Evolutionary conservation across 305 asterid genomes (phyloP).

Genomic region (Caryopteris hybrid): DNA sequence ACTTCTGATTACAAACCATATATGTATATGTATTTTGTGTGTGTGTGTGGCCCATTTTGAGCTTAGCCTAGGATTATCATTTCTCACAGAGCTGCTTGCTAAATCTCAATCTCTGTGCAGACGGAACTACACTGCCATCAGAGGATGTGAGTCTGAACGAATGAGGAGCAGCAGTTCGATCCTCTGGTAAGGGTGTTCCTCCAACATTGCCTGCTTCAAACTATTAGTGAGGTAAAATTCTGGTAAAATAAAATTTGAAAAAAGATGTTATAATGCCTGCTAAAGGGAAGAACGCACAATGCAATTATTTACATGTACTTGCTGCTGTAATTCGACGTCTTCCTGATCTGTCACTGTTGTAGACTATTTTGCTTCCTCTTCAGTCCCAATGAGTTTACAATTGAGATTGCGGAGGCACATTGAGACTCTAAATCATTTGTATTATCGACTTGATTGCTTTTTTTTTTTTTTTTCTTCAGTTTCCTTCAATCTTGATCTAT

Average conservation of each 20-base stretch:
- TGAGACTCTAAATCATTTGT: not conserved
- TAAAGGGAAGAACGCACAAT: conserved; percentile 16
- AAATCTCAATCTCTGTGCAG: conserved; percentile 26
- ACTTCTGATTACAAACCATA: not conserved
- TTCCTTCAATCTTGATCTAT: too few species aligned
- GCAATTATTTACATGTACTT: conserved; percentile 11
- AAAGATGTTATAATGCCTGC: conserved; percentile 6
- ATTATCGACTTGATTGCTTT: not conserved
- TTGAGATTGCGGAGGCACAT: conserved; percentile 1
- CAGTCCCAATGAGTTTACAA: conserved; percentile 15
- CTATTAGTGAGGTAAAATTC: conserved; percentile 20
- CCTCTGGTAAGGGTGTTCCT: conserved; percentile 16
- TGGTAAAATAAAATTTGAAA: conserved; percentile 21
- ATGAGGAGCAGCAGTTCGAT: conserved; percentile 30
- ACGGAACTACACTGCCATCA: conserved; percentile 41
- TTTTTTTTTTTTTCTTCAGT: not conserved
- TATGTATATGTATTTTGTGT: not conserved
- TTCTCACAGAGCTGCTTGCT: not conserved
- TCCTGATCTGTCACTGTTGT: conserved; percentile 29
- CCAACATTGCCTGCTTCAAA: conserved; percentile 26
- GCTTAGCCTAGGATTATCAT: not conserved
- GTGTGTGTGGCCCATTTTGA: not conserved
- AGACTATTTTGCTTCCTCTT: conserved; percentile 17
- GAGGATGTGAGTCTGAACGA: conserved; percentile 47
- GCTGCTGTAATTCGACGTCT: conserved; percentile 24